Conservation (phyloP, 176 grass and related monocot genomes). For the Microstegium vimineum region DNA sequence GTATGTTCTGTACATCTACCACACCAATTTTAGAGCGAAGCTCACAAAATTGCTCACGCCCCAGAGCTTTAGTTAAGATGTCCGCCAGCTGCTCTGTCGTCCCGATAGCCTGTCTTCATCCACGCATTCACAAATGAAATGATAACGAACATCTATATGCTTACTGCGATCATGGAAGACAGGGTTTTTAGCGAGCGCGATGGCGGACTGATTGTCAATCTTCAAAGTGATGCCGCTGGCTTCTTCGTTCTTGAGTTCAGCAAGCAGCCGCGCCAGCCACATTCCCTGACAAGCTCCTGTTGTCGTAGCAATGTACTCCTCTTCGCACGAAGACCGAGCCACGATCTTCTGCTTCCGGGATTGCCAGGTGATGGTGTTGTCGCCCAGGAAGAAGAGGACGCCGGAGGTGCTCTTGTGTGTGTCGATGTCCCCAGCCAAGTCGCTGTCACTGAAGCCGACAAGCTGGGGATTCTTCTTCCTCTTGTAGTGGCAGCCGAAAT, state of each 20-base stretch:
- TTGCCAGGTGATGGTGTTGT: background rate
- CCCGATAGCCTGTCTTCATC: background rate
- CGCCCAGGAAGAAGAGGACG: background rate
- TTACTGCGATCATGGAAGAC: background rate
- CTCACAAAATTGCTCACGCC: too few relatives aligned
- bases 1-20: too few relatives aligned
- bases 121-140: background rate
- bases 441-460: background rate
- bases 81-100: background rate
- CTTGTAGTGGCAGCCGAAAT: background rate
- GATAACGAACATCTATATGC: background rate
- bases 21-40: too few relatives aligned
- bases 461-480: background rate
- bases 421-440: background rate
- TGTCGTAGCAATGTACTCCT: background rate
- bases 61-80: background rate
- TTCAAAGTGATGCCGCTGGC: background rate
- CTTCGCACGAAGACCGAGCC: background rate
- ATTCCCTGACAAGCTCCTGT: background rate
- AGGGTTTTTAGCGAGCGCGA: background rate
- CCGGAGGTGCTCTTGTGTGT: background rate
- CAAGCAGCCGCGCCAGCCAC: background rate
- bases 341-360: background rate
- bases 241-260: background rate
- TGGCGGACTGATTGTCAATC: background rate